Conservation (phyloP, 2,329 filamentous ascomycete genomes). For the Aspergillus tubingensis region DNA sequence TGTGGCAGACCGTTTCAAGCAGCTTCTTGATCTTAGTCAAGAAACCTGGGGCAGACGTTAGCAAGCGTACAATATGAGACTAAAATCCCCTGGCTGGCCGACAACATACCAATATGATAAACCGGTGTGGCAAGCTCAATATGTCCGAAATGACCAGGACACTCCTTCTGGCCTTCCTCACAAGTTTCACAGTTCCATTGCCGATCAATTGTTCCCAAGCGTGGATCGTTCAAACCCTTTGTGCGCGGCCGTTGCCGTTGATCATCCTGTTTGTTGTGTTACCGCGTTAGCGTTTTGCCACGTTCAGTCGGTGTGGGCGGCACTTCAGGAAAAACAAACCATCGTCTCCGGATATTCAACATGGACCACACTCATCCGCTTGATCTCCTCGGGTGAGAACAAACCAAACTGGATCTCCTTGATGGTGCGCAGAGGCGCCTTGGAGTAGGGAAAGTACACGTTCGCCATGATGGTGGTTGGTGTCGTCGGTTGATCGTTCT, state of each 20-base stretch:
- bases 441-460: slow-evolving; percentile 85
- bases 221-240: slow-evolving; percentile 90
- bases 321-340: slow-evolving; percentile 49
- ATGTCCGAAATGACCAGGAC: slow-evolving; percentile 96
- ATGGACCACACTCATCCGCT: slow-evolving; percentile 95
- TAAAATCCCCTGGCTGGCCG: not conserved
- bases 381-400: slow-evolving; percentile 97
- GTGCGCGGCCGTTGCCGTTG: slow-evolving; percentile 86
- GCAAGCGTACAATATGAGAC: slow-evolving; percentile 16
- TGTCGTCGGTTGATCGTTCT: slow-evolving; percentile 9
- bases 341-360: slow-evolving; percentile 99
- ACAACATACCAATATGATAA: slow-evolving; percentile 70
- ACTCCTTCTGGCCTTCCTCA: slow-evolving; percentile 92
- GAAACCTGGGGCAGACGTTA: slow-evolving; percentile 67
- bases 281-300: slow-evolving; percentile 23
- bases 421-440: slow-evolving; percentile 93
- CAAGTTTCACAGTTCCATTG: slow-evolving; percentile 96
- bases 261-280: slow-evolving; percentile 64
- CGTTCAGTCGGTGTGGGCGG: slow-evolving; percentile 6
- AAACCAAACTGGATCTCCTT: slow-evolving; percentile 99
- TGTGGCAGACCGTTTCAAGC: slow-evolving; percentile 97
- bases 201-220: slow-evolving; percentile 93
- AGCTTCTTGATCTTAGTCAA: slow-evolving; percentile 99
- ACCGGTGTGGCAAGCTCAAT: slow-evolving; percentile 97
- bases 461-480: slow-evolving; percentile 75